Base-by-base conservation (phyloP, 2,329 filamentous ascomycete genomes). In the Amauroascus niger region DNA sequence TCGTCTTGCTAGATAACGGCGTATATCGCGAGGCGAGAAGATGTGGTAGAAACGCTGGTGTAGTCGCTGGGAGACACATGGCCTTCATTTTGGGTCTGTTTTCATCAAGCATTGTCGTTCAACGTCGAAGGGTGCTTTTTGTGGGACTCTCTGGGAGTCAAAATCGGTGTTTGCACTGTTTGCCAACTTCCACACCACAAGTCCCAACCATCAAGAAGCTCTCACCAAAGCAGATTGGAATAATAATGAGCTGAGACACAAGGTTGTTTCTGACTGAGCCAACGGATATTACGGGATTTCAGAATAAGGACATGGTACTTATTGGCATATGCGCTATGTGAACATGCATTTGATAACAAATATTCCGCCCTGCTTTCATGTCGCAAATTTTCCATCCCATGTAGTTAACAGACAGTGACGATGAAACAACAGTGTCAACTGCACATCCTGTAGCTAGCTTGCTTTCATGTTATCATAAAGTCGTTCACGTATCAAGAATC, bases 131-230 rank as follows among this genome's bases (percentile, higher is more conserved):
- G n/a, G n/a, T n/a, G n/a, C n/a, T n/a, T n/a, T n/a, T n/a, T n/a
- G 20, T 6, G 39, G 4, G 20, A 26, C 9, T 7, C 24, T 4
- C 11, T 6, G 39, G 35, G 6, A 14, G 32, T 35, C 5, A 16
- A 13, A 9, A 8, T 14, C 14, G 14, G 14, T 50, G 48, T 50
- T 50, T 50, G 48, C 48, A 50, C 13, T 50, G 48, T 50, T 50
- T 50, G 48, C 7, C 41, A 45, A 16, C 35, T n/a, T n/a, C n/a
- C n/a, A n/a, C n/a, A n/a, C n/a, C n/a, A n/a, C n/a, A n/a, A n/a
- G n/a, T n/a, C n/a, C n/a, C n/a, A n/a, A n/a, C n/a, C n/a, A n/a
- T n/a, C n/a, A n/a, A n/a, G n/a, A n/a, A n/a, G n/a, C n/a, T n/a
- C n/a, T n/a, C n/a, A n/a, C n/a, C n/a, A n/a, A n/a, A n/a, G n/a